Percentiles rank a stretch among this genome's conserved stretches.
phyloP scores from a whole-genome alignment of 1,139 yeast genomes.

The Pichia cactophila region DNA sequence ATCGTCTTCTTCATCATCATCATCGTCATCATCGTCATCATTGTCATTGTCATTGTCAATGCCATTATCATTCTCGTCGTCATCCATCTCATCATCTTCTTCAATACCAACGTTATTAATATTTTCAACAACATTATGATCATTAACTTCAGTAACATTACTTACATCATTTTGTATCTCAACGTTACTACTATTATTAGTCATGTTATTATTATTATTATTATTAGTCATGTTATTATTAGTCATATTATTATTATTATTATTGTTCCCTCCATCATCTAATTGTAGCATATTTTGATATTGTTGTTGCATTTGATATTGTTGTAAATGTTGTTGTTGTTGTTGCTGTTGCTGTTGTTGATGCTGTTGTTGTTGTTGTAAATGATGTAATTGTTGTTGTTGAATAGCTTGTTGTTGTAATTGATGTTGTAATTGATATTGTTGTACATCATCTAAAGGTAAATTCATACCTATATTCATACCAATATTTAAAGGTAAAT shows the following conservation, averaged over 20 bases:
- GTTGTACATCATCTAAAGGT: neutral
- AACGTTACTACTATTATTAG: too few relatives aligned
- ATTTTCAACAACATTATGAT: too few relatives aligned
- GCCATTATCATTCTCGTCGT: constrained; percentile 4
- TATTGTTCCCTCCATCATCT: constrained; percentile 16
- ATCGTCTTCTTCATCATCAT: constrained; percentile 5
- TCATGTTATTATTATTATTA: too few relatives aligned
- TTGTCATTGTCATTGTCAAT: constrained; percentile 4
- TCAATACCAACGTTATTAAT: neutral
- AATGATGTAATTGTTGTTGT: neutral
- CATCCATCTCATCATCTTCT: neutral
- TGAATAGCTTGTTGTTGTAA: neutral
- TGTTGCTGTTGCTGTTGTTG: neutral
- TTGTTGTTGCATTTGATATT: neutral
- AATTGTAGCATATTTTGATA: constrained; percentile 18
- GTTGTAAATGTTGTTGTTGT: constrained; percentile 13
- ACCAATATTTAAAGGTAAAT: neutral
- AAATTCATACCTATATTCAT: too few relatives aligned
- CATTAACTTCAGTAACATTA: too few relatives aligned
- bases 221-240: too few relatives aligned
- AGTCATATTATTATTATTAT: constrained; percentile 4
- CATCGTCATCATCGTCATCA: constrained; percentile 4
- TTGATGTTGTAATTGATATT: neutral
- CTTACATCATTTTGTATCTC: too few relatives aligned
- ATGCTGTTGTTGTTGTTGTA: neutral